Evolutionary conservation across 495 filamentous ascomycete species (phyloP).

Genomic region (Annulohypoxylon moriforme): DNA sequence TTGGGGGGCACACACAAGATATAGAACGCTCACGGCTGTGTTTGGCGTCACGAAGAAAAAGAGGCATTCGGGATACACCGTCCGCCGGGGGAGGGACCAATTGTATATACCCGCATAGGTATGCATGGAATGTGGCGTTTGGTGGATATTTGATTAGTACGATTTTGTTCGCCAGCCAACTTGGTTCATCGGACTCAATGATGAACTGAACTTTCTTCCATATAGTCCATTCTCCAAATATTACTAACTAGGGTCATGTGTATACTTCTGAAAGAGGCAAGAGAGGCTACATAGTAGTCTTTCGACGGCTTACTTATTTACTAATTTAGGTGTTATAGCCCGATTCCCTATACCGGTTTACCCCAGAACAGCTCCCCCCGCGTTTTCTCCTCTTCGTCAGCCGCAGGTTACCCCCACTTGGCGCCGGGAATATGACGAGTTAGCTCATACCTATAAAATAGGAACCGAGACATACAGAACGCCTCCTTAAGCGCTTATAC

Average conservation of each 20-base stretch:
- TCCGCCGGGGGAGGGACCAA: constrained; percentile 8
- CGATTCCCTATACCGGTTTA: background rate
- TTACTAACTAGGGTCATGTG: background rate
- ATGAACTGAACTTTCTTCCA: constrained; percentile 5
- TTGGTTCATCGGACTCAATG: background rate
- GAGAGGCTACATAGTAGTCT: background rate
- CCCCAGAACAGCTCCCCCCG: constrained; percentile 18
- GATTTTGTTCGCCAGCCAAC: constrained; percentile 11
- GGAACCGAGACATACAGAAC: background rate
- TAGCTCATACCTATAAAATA: background rate
- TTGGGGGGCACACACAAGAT: constrained; percentile 9
- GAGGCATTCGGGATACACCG: constrained; percentile 9
- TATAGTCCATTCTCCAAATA: background rate
- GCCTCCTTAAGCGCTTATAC: background rate
- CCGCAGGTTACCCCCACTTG: constrained; percentile 19
- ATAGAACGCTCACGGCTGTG: constrained; percentile 32
- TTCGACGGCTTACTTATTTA: background rate
- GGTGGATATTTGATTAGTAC: constrained; percentile 30
- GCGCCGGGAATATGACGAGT: background rate
- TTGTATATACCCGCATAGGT: constrained; percentile 40
- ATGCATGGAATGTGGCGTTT: constrained; percentile 40
- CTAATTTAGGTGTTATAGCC: background rate
- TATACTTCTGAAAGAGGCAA: background rate
- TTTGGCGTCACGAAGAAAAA: constrained; percentile 28
- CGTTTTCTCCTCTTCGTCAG: constrained; percentile 31